Conservation (phyloP, 352 stramenopile genomes). For the Phytophthora fragariae region DNA sequence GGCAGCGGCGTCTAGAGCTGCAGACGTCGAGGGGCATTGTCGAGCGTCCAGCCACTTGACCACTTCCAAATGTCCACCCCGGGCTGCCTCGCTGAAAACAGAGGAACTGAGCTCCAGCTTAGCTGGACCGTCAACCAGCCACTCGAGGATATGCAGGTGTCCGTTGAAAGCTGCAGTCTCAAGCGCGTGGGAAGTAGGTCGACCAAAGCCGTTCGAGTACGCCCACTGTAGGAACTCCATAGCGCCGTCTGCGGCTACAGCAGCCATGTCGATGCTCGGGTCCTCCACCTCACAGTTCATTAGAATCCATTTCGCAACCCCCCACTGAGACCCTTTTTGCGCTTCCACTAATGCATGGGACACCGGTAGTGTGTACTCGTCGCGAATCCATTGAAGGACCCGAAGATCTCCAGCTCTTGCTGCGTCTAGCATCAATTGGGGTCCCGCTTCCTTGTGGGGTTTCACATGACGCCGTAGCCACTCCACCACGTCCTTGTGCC, state of each 20-base stretch:
- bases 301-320: conserved; percentile 29
- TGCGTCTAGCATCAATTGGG: conserved; percentile 21
- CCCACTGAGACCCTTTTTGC: conserved; percentile 18
- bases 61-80: conserved; percentile 18
- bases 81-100: conserved; percentile 20
- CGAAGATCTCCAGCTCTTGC: conserved; percentile 18
- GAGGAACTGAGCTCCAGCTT: conserved; percentile 9
- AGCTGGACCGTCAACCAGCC: conserved; percentile 17
- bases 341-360: conserved; percentile 15
- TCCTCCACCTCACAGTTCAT: conserved; percentile 15
- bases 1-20: conserved; percentile 28
- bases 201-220: conserved; percentile 8
- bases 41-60: conserved; percentile 25
- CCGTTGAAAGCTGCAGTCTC: conserved; percentile 21
- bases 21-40: conserved; percentile 11
- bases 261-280: conserved; percentile 7
- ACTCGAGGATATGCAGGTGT: conserved; percentile 10
- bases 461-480: conserved; percentile 15
- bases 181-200: not conserved
- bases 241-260: conserved; percentile 9
- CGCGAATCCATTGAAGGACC: conserved; percentile 20
- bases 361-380: conserved; percentile 2
- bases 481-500: conserved; percentile 15
- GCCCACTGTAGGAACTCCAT: conserved; percentile 19
- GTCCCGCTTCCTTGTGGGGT: conserved; percentile 8